Evolutionary conservation across 805 yeast species (phyloP), one percentile per base, ranked within the genome.

Genomic region (Pichia membranifaciens): DNA sequence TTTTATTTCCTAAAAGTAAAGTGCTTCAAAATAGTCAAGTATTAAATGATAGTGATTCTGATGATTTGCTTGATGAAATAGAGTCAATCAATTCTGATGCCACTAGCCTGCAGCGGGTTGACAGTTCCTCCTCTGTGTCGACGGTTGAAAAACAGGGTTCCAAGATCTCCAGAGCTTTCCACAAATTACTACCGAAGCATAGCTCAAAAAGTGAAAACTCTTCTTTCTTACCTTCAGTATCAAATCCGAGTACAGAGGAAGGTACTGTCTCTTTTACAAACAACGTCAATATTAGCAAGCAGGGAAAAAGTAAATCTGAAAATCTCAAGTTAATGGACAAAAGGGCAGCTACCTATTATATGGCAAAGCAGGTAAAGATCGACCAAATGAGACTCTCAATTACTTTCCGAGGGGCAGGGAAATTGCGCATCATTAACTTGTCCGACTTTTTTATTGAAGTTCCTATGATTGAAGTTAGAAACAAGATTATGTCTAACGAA

Each of bases 361-460:
- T 76, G 49, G 58, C 73, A 28, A 58, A 65, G 5, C 56, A 60
- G 38, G 55, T 71, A 38, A 61, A 62, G 20, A 54, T 64, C 16
- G 43, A 54, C n/a, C 58, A 60, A 5, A 41, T 57, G 22, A 44
- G 44, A 12, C 44, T 91, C 8, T 72, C 81, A 44, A 71, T 90
- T 16, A 86, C 96, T 47, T 90, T 87, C 68, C 82, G 81, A 59
- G 95, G 95, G 3, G 79, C 79, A 18, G 87, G 89, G 16, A 73
- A 79, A 25, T 71, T 78, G 52, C 79, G 82, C 53, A 66, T 91
- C 41, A 73, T 87, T 29, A 88, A 89, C 59, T 86, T 91, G 4
- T 82, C 88, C 40, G 78, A 83, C 53, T 79, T 91, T 55, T 74
- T 71, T 12, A 67, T 91, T 41, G 72, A 72, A 6, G 62, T 87